phyloP scores from a whole-genome alignment of 1,139 yeast species.

The Sugiyamaella xylanicola region DNA sequence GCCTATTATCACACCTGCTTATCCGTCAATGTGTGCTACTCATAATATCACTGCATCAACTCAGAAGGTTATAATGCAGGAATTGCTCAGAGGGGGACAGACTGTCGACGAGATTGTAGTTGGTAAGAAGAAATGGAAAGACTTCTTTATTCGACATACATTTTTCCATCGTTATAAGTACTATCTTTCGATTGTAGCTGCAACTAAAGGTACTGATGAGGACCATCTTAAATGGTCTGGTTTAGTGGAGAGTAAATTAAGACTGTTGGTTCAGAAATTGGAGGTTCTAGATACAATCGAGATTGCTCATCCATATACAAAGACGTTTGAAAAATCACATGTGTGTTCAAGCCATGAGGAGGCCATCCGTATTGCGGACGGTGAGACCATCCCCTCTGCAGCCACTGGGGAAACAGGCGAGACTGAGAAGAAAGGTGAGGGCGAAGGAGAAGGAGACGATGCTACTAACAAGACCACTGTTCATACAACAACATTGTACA shows the following conservation, averaged over 20 bases:
- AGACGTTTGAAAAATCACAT: conserved; percentile 65
- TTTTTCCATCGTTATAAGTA: conserved; percentile 84
- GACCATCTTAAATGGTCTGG: conserved; percentile 92
- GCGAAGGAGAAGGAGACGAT: conserved; percentile 31
- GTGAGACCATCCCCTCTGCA: conserved; percentile 33
- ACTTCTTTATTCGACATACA: conserved; percentile 72
- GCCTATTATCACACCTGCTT: conserved; percentile 99
- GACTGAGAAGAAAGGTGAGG: conserved; percentile 33
- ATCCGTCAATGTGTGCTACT: conserved; percentile 99
- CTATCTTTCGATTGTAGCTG: conserved; percentile 79
- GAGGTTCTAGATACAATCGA: conserved; percentile 75
- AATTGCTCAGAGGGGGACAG: conserved; percentile 71
- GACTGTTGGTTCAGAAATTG: conserved; percentile 77
- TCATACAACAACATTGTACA: conserved; percentile 72
- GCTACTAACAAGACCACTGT: conserved; percentile 39
- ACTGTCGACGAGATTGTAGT: conserved; percentile 67
- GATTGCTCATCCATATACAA: conserved; percentile 88
- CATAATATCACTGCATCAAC: conserved; percentile 92
- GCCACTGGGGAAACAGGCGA: conserved; percentile 30
- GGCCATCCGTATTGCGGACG: conserved; percentile 55
- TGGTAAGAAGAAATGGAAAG: conserved; percentile 72
- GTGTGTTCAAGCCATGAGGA: conserved; percentile 57
- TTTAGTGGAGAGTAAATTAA: conserved; percentile 82
- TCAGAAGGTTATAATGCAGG: conserved; percentile 73
- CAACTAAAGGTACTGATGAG: conserved; percentile 69